These are phyloP conservation scores for Ophiostoma angusticollis DNA, from an alignment of 2,329 filamentous ascomycete genomes.

Conservation along the genomic window DNA sequence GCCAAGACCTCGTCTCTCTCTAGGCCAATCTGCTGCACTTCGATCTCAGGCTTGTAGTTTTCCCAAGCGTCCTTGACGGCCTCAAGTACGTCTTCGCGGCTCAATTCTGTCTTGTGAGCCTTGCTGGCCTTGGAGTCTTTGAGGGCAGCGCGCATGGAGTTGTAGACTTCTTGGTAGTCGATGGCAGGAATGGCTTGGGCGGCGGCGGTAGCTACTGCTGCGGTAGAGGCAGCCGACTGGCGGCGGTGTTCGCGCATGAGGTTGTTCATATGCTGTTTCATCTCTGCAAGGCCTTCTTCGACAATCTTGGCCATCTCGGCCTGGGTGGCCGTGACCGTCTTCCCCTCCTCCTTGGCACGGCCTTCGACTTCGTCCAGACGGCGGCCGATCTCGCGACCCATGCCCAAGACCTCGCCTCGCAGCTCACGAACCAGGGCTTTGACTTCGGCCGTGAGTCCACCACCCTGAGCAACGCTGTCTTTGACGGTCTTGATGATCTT, in stretches of 20 bases:
- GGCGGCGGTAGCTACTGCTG: constrained; percentile 24
- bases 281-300: constrained; percentile 64
- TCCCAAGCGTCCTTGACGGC: constrained; percentile 88
- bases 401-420: constrained; percentile 81
- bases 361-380: constrained; percentile 69
- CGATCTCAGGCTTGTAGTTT: constrained; percentile 84
- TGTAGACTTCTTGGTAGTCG: constrained; percentile 77
- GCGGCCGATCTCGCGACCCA: constrained; percentile 82
- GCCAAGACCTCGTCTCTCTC: constrained; percentile 83
- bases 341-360: constrained; percentile 30
- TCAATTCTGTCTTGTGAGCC: constrained; percentile 38
- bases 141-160: constrained; percentile 64
- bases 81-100: constrained; percentile 71
- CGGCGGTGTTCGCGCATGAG: constrained; percentile 64
- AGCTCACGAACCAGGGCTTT: constrained; percentile 84
- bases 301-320: constrained; percentile 68
- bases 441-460: constrained; percentile 80
- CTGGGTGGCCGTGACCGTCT: constrained; percentile 40
- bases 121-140: constrained; percentile 44
- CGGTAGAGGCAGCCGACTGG: constrained; percentile 46
- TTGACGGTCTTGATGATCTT: constrained; percentile 78
- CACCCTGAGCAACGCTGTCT: constrained; percentile 77
- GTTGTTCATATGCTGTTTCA: constrained; percentile 73
- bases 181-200: constrained; percentile 44
- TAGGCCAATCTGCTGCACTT: constrained; percentile 78